A percentile compares a stretch with the other conserved stretches of the same genome.
phyloP scores from a whole-genome alignment of 1,284 basidiomycete genomes.

The Schizophyllum commune region DNA sequence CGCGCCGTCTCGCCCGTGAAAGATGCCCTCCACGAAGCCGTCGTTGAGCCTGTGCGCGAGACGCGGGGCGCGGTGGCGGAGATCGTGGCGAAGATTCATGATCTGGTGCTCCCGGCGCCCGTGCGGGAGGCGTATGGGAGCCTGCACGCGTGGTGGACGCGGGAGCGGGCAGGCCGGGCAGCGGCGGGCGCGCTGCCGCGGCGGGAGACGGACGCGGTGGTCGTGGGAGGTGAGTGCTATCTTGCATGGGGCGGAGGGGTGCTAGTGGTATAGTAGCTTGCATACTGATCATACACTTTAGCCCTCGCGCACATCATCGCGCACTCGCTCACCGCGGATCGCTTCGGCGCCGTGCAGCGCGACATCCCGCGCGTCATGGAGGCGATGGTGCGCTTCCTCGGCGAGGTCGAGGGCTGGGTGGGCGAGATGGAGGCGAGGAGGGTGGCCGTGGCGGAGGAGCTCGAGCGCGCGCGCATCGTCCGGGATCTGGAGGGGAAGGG shows the following conservation, averaged over 20 bases:
- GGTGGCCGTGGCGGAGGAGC: conserved; percentile 1
- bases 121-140: background rate
- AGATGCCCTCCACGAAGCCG: background rate
- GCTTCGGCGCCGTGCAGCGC: conserved; percentile 75
- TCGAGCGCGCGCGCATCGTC: background rate
- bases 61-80: conserved; percentile 6
- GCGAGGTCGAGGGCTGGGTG: conserved; percentile 41
- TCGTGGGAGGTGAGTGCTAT: conserved; percentile 43
- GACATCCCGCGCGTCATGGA: conserved; percentile 78
- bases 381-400: conserved; percentile 60
- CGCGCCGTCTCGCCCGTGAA: too few relatives aligned
- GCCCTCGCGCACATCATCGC: conserved; percentile 65
- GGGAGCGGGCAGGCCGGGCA: conserved; percentile 43
- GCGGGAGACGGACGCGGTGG: conserved; percentile 48
- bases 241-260: too few relatives aligned
- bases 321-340: conserved; percentile 71
- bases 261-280: too few relatives aligned
- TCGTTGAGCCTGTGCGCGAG: background rate
- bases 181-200: conserved; percentile 50
- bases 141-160: conserved; percentile 42
- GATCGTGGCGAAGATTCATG: background rate
- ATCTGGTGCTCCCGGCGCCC: background rate
- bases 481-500: background rate
- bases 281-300: conserved; percentile 20
- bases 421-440: conserved; percentile 33